These are phyloP conservation scores for Maudiozyma turicensis DNA, from an alignment of 805 yeast genomes.

Conservation along the genomic window DNA sequence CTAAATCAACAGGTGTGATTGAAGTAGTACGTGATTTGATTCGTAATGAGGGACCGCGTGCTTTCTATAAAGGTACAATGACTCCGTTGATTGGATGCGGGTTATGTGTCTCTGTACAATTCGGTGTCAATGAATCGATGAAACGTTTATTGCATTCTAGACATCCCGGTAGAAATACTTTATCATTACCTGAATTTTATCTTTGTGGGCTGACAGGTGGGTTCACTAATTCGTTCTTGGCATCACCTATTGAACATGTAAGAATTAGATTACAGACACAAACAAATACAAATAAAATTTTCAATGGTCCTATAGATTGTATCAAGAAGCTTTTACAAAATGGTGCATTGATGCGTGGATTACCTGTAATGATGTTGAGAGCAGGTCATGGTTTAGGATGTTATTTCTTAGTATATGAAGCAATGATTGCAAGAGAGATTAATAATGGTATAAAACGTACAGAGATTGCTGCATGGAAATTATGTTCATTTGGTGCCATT, in stretches of 20 bases:
- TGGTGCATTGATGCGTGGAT: constrained; percentile 68
- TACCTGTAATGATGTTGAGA: constrained; percentile 71
- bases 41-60: constrained; percentile 71
- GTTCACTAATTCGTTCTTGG: constrained; percentile 75
- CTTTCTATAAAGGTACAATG: constrained; percentile 87
- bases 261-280: constrained; percentile 90
- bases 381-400: constrained; percentile 84
- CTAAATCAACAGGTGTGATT: constrained; percentile 57
- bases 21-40: constrained; percentile 69
- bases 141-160: constrained; percentile 52
- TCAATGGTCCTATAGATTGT: constrained; percentile 43
- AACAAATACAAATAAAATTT: constrained; percentile 35
- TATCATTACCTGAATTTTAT: constrained; percentile 61
- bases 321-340: constrained; percentile 41
- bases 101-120: constrained; percentile 93
- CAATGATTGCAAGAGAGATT: constrained; percentile 51
- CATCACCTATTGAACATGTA: constrained; percentile 91
- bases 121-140: constrained; percentile 91
- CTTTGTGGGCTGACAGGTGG: constrained; percentile 89
- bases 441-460: constrained; percentile 39
- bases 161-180: constrained; percentile 20
- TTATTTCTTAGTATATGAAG: constrained; percentile 87
- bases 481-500: constrained; percentile 80
- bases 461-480: constrained; percentile 81
- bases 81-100: constrained; percentile 96